Base-by-base conservation (phyloP, 78 protist genomes). In the Thecamonas trahens region DNA sequence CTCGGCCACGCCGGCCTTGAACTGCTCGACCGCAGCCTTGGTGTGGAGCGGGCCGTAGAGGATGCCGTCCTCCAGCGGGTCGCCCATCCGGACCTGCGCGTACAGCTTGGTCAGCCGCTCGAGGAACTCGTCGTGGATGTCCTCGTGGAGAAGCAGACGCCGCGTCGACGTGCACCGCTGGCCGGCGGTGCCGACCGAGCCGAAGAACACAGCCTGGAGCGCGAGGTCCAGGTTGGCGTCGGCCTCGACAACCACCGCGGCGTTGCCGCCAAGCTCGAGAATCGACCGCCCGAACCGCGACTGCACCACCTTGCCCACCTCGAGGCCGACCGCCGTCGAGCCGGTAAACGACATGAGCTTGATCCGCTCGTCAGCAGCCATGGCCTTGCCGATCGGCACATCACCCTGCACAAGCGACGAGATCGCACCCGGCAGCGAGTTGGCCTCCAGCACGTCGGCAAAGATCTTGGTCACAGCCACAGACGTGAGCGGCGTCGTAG, bases 181-280 rank as follows among this genome's bases (percentile, higher is more conserved):
- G 29, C 96, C 96, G 22, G 89, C 71, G 66, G 96, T 91, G 38
- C 96, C 96, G 34, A 91, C 94, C 1, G 94, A 18, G 22, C 83
- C 94, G 34, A 91, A 91, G 31, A 88, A 59, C 8, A 69, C 42
- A 22, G 91, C 68, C 17, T 82, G 72, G 20, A 91, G 45, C 20
- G 69, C 92, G 50, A 91, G 57, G 17, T 90, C 88, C 28, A 91
- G 9, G 67, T 91, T 58, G 52, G 94, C 93, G 45, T 88, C 91
- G 39, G 82, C 87, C 50, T 83, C 79, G 42, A 88, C 88, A 29
- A 91, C 42, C 65, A 89, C 29, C 67, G 94, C 96, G 71, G 89
- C 89, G 84, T 91, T 91, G 55, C 96, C 96, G 35, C 96, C 96
- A 18, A 89, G 70, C 61, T 91, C 96, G 15, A 91, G 71, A 14